phyloP scores from a whole-genome alignment of 345 rosid species.

The Linum tenue region DNA sequence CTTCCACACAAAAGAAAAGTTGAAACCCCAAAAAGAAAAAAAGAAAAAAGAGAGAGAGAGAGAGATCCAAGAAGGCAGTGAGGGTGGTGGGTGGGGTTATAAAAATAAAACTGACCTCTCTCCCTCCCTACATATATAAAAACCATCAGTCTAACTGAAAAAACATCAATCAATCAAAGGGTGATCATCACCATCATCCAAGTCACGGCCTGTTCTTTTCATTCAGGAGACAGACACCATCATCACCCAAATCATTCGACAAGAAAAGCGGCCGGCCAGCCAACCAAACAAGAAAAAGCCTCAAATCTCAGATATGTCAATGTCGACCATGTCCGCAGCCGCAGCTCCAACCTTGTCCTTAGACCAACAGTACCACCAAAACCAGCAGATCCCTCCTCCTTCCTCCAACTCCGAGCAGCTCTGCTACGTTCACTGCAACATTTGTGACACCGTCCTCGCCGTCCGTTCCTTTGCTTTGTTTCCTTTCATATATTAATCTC shows the following conservation, averaged over 20 bases:
- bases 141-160: background rate
- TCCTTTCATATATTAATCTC: background rate
- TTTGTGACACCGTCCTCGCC: slow-evolving; percentile 86
- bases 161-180: slow-evolving; percentile 70
- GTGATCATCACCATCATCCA: no score
- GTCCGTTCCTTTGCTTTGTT: slow-evolving; percentile 23
- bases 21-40: no score
- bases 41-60: no score
- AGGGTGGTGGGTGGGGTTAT: background rate
- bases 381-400: slow-evolving; percentile 27
- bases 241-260: slow-evolving; percentile 2
- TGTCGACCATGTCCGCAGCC: slow-evolving; percentile 68
- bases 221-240: slow-evolving; percentile 28
- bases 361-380: slow-evolving; percentile 35
- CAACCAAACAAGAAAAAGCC: slow-evolving; percentile 1
- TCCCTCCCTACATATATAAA: background rate
- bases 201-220: slow-evolving; percentile 10
- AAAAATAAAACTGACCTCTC: background rate
- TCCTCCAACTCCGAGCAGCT: slow-evolving; percentile 65
- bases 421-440: slow-evolving; percentile 95
- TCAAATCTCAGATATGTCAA: slow-evolving; percentile 14
- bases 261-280: background rate
- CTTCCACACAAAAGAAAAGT: no score
- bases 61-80: no score
- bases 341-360: slow-evolving; percentile 37